Evolutionary conservation across 2,329 filamentous ascomycete genomes (phyloP).

Genomic region (Fusarium sp.): DNA sequence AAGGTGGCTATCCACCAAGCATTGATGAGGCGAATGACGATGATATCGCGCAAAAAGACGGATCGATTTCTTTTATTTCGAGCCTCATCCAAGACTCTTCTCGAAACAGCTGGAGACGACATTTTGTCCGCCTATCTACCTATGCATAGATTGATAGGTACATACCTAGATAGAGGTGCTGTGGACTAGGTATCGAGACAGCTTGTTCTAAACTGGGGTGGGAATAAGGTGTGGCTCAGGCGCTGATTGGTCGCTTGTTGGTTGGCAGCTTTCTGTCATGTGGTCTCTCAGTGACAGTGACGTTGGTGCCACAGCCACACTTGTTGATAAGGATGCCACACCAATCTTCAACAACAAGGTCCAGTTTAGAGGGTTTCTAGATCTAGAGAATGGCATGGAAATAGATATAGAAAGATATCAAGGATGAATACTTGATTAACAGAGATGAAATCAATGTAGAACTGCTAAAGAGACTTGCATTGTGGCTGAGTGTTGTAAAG

Average conservation of each 20-base stretch:
- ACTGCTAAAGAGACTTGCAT: background rate
- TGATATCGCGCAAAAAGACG: conserved; percentile 55
- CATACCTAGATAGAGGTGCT: conserved; percentile 3
- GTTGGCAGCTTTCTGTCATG: conserved; percentile 9
- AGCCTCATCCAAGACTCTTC: conserved; percentile 33
- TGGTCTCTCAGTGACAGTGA: conserved; percentile 3
- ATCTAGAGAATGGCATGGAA: background rate
- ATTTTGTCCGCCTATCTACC: conserved; percentile 15
- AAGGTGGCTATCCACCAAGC: conserved; percentile 86
- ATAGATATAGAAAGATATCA: background rate
- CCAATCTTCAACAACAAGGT: background rate
- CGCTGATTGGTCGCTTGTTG: conserved; percentile 21
- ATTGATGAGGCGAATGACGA: conserved; percentile 85
- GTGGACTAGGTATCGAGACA: conserved; percentile 21
- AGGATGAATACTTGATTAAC: too few relatives aligned
- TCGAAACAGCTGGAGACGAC: conserved; percentile 27
- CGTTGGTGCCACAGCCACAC: conserved; percentile 8
- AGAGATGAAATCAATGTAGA: background rate
- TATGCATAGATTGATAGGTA: background rate
- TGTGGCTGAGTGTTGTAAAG: too few relatives aligned
- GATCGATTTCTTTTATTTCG: conserved; percentile 45
- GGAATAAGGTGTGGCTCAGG: conserved; percentile 10
- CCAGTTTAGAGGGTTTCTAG: background rate
- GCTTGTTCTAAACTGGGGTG: conserved; percentile 1
- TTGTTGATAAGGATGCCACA: background rate